Conservation (phyloP, 1,139 yeast species). For the Diutina ranongensis region DNA sequence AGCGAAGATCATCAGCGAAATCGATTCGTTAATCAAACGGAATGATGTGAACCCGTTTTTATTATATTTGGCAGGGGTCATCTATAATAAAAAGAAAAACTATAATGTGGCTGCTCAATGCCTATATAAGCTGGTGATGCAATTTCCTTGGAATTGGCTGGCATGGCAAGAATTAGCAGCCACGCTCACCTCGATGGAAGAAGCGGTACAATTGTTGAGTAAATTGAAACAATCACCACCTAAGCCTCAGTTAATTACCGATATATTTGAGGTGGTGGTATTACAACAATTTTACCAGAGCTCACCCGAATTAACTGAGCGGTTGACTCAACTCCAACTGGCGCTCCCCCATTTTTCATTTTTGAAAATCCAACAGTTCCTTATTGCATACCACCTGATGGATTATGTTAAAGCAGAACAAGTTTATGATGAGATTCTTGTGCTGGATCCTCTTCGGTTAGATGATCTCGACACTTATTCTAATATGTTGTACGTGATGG, state of each 20-base stretch:
- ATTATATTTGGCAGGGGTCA: constrained; percentile 56
- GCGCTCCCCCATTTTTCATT: constrained; percentile 66
- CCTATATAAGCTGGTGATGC: constrained; percentile 43
- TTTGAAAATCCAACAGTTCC: constrained; percentile 69
- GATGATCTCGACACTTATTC: constrained; percentile 91
- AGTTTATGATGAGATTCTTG: constrained; percentile 64
- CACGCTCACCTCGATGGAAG: constrained; percentile 54
- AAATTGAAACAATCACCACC: constrained; percentile 20
- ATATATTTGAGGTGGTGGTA: constrained; percentile 57
- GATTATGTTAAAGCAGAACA: constrained; percentile 74
- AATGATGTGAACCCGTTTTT: constrained; percentile 44
- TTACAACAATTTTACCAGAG: constrained; percentile 76
- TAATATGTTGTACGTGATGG: constrained; percentile 90
- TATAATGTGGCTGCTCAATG: constrained; percentile 44
- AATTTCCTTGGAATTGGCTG: constrained; percentile 85
- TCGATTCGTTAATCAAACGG: constrained; percentile 14
- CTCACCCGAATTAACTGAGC: constrained; percentile 36
- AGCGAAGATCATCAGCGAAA: constrained; percentile 14
- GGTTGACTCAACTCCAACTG: constrained; percentile 33
- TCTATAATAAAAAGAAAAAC: constrained; percentile 54
- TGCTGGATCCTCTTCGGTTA: constrained; percentile 73
- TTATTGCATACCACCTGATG: constrained; percentile 67
- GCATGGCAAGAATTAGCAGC: constrained; percentile 80
- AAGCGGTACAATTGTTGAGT: constrained; percentile 38
- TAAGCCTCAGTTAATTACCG: constrained; percentile 39